Conservation (phyloP, 2,329 filamentous ascomycete genomes). For the Hortaea sp. region DNA sequence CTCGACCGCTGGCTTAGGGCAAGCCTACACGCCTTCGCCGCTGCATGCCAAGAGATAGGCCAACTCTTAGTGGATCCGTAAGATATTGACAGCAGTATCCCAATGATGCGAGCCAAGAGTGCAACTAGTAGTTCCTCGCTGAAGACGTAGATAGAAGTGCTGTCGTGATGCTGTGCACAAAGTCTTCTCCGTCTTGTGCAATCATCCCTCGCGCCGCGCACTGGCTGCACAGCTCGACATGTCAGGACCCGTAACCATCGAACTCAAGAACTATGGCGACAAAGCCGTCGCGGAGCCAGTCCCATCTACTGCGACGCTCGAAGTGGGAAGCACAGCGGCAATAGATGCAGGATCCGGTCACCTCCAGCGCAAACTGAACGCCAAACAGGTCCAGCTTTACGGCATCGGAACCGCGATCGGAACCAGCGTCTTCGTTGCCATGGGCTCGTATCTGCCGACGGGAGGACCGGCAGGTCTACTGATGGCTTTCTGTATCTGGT, state of each 20-base stretch:
- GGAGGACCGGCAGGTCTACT: conserved; percentile 35
- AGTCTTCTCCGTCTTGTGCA: too few species aligned
- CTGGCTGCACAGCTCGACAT: too few species aligned
- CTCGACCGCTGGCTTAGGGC: too few species aligned
- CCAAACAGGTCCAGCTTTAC: conserved; percentile 8
- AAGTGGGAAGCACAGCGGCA: neutral
- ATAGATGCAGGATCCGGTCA: conserved; percentile 1
- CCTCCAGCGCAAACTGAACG: conserved; percentile 7
- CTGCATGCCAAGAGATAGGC: too few species aligned
- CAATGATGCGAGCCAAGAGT: too few species aligned
- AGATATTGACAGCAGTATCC: too few species aligned
- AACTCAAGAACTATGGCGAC: neutral
- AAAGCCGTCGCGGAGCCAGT: neutral
- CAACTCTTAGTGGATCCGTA: too few species aligned
- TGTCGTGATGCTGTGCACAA: too few species aligned
- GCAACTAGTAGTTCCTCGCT: too few species aligned
- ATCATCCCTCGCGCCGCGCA: too few species aligned
- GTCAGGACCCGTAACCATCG: neutral
- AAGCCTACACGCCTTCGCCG: too few species aligned
- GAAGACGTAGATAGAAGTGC: too few species aligned
- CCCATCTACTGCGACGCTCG: neutral
- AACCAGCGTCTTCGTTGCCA: conserved; percentile 8
- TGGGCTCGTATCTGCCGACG: conserved; percentile 8
- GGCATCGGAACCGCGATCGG: conserved; percentile 9
- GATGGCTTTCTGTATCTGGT: conserved; percentile 28